These are phyloP conservation scores for Xanthoparmelia taractica DNA, from an alignment of 495 filamentous ascomycete genomes.

Conservation along the genomic window DNA sequence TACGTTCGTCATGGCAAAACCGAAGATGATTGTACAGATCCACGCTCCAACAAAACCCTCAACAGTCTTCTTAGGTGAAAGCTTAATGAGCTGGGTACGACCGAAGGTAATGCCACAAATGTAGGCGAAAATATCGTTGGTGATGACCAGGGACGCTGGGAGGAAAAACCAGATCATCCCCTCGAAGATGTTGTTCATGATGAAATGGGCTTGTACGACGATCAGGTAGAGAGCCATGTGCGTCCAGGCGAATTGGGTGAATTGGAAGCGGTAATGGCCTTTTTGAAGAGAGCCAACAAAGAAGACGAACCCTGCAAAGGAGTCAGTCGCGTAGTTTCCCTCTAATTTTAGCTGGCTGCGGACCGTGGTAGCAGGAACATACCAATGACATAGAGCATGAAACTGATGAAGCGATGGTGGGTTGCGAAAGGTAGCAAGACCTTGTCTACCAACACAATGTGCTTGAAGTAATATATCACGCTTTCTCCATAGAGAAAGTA, in stretches of 20 bases:
- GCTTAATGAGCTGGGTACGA: constrained; percentile 91
- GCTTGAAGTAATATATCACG: constrained; percentile 99
- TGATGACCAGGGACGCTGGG: constrained; percentile 89
- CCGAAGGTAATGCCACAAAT: constrained; percentile 96
- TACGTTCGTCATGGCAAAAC: constrained; percentile 72
- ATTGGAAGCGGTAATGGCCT: constrained; percentile 95
- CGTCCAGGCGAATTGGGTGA: constrained; percentile 98
- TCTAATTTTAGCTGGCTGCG: neutral
- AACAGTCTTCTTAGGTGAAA: constrained; percentile 98
- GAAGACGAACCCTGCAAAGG: constrained; percentile 82
- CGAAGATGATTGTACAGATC: constrained; percentile 87
- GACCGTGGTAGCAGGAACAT: constrained; percentile 27
- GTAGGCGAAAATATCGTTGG: constrained; percentile 98
- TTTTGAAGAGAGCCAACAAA: constrained; percentile 95
- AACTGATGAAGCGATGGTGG: constrained; percentile 98
- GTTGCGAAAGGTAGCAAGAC: constrained; percentile 88
- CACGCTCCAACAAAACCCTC: constrained; percentile 97
- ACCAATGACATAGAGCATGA: constrained; percentile 96
- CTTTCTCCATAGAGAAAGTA: constrained; percentile 98
- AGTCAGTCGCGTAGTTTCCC: constrained; percentile 1
- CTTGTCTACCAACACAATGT: constrained; percentile 89
- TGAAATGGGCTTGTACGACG: constrained; percentile 95
- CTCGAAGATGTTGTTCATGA: constrained; percentile 99
- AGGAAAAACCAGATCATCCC: constrained; percentile 99
- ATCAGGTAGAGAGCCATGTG: constrained; percentile 99